Conservation (phyloP, 768 basidiomycete species). For the Xerocomellus dryophilus region DNA sequence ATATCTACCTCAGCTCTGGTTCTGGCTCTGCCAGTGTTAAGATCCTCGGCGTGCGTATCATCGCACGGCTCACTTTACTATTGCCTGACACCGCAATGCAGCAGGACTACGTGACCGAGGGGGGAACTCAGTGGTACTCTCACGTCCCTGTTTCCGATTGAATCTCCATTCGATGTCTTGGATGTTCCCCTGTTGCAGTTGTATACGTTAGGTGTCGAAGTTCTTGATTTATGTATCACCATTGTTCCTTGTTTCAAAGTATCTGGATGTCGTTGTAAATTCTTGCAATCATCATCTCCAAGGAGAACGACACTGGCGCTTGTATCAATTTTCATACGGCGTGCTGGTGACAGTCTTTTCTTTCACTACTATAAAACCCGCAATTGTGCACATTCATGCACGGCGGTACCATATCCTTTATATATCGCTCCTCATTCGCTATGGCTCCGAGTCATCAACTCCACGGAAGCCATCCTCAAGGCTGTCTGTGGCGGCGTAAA, state of each 20-base stretch:
- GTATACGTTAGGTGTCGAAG: not conserved
- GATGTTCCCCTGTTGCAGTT: not conserved
- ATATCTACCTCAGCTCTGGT: conserved; percentile 1
- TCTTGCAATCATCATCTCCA: not conserved
- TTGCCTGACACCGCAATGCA: not conserved
- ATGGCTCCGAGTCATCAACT: too few species aligned
- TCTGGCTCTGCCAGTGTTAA: conserved; percentile 1
- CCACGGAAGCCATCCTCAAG: too few species aligned
- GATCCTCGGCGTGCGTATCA: not conserved
- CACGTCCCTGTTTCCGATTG: conserved; percentile 1
- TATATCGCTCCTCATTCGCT: too few species aligned
- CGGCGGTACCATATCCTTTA: too few species aligned
- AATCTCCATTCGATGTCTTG: not conserved
- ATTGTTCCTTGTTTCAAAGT: not conserved
- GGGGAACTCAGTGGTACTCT: not conserved
- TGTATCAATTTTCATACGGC: too few species aligned
- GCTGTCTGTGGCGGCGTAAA: too few species aligned
- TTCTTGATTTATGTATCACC: not conserved
- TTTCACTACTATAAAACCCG: too few species aligned
- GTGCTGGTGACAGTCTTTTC: too few species aligned
- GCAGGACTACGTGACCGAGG: not conserved
- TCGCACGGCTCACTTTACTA: not conserved
- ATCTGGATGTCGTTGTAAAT: not conserved
- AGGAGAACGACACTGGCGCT: not conserved
- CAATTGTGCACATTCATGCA: too few species aligned